Percentiles rank a stretch among this genome's conserved stretches.
Conservation (phyloP, 1,284 basidiomycete genomes). For the Ganoderma leucocontextum region DNA sequence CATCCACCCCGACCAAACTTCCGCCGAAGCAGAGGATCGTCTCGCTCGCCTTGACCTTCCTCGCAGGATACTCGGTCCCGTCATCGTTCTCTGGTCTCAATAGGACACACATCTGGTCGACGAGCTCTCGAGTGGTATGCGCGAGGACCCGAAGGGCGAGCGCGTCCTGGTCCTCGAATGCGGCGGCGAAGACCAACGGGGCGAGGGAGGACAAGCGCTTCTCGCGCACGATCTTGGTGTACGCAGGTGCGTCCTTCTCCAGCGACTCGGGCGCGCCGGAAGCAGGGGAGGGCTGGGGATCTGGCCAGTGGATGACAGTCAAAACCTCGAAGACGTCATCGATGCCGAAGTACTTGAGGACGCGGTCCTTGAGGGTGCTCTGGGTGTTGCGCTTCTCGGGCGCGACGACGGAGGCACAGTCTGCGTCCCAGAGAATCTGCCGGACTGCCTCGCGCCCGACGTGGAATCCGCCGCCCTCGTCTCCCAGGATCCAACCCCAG, state of each 20-base stretch:
- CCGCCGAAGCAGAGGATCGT: conserved; percentile 78
- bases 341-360: conserved; percentile 66
- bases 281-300: conserved; percentile 45
- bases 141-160: conserved; percentile 67
- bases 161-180: conserved; percentile 68
- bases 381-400: conserved; percentile 32
- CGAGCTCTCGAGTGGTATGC: conserved; percentile 60
- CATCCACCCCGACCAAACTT: conserved; percentile 67
- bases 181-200: conserved; percentile 76
- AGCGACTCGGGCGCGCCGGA: conserved; percentile 25
- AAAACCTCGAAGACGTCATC: conserved; percentile 67
- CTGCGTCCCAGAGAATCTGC: conserved; percentile 65
- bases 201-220: conserved; percentile 76
- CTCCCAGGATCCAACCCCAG: conserved; percentile 86
- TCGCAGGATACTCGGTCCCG: conserved; percentile 38
- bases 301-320: conserved; percentile 64
- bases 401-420: conserved; percentile 56
- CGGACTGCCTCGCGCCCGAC: conserved; percentile 78
- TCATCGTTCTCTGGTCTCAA: conserved; percentile 49
- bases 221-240: conserved; percentile 61
- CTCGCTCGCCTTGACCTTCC: conserved; percentile 58
- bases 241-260: conserved; percentile 39
- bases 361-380: conserved; percentile 40
- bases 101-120: conserved; percentile 66
- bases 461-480: conserved; percentile 81